Base-by-base conservation (phyloP, 164 flowering plant genomes). In the Taxillus chinensis region DNA sequence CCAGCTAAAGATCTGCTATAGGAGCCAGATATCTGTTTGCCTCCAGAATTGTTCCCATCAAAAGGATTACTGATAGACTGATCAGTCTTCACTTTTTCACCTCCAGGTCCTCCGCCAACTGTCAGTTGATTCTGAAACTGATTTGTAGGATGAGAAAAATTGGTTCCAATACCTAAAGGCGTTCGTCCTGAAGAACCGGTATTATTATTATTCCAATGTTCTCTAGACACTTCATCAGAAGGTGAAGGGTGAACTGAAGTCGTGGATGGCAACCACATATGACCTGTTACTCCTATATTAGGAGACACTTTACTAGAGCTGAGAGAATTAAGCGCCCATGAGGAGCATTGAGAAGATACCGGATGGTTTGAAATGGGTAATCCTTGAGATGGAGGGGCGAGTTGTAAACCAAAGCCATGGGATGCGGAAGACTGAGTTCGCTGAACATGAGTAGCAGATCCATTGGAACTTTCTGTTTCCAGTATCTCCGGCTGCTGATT, bases 341-440 rank as follows among this genome's bases (percentile, higher is more conserved):
- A 67, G 39, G 75, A 59, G 55, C 65, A 72, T 68, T 79, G 81
- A 64, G 82, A 70, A 63, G 76, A 38, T n/a, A 69, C n/a, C 51
- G 63, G 60, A 46, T 56, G 75, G 68, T 79, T 84, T 27, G 77
- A 43, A 62, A 64, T 39, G 15, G 82, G 65, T 40, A 74, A 45
- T 40, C 75, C 70, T 67, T 84, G 89, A 61, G 89, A 79, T n/a
- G 92, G 92, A 63, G 85, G 92, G 48, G 74, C 92, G 68, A 89
- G 68, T 51, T 84, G 87, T 59, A 89, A 76, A 52, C 85, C 86
- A 80, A 82, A 85, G 62, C 86, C 86, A 64, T 85, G 91, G 45
- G 83, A 79, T 48, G 73, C 65, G 65, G 84, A 73, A 57, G 82
- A 69, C 57, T 83, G 88, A 64, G 68, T 78, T 41, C 62, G 71